Evolutionary conservation across 805 yeast genomes (phyloP), one percentile per base, ranked within the genome.

Genomic region (Kluyveromyces aestuarii): DNA sequence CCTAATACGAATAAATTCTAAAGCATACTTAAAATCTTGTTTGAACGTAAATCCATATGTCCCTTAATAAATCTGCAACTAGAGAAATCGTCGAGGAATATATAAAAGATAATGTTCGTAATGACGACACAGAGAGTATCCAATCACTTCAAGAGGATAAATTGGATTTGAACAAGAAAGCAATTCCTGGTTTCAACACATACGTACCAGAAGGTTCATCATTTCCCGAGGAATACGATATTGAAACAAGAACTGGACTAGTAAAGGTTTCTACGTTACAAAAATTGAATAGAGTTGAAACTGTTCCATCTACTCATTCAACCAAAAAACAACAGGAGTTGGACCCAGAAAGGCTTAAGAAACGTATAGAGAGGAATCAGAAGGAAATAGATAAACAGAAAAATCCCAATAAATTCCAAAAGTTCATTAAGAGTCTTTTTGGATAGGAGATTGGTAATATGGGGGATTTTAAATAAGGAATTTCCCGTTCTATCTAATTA

Each of bases 171-270:
- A 37, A 47, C 3, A 47, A 50, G n/a, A 54, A 51, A 40, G 49
- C 47, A 7, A 27, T 48, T 1, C 59, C 62, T 16, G 62, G 58
- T 45, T 47, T 56, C 33, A 59, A 57, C 43, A 50, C 53, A 6
- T 62, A 64, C 4, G 45, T 55, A 13, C 25, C 48, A 2, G 48
- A 46, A 25, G 45, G 48, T 11, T 46, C 59, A 17, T 49, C 77
- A 8, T 81, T 82, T 66, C 87, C 87, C 2, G 87, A 82, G 67
- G 87, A 82, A 56, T 82, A 79, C 58, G 74, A 77, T 16, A 51
- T 81, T 55, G 87, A 82, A 64, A 81, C 87, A 1, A 72, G 70
- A 37, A 81, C 87, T 1, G 87, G 87, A 43, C 66, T 82, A 46
- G 87, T 82, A 14, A 80, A 77, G 19, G 77, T 77, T 14, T 66